Percentiles rank a stretch among this genome's conserved stretches.
These are phyloP conservation scores for Babesia bovis DNA, from an alignment of 169 alveolate species.

Conservation along the genomic window DNA sequence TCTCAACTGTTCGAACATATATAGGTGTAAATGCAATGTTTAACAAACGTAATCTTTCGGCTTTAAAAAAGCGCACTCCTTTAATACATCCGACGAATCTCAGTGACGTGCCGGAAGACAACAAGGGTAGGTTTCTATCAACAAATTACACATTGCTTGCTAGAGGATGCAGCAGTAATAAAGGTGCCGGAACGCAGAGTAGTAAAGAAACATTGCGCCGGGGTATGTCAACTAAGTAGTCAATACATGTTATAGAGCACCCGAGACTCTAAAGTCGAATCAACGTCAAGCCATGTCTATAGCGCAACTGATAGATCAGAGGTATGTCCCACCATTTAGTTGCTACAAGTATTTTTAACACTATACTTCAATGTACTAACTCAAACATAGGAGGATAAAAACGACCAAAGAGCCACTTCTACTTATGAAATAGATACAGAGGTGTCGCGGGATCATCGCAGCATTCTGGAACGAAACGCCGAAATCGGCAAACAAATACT, in stretches of 20 bases:
- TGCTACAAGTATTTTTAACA: background rate
- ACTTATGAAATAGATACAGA: conserved; percentile 81
- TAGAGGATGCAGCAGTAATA: background rate
- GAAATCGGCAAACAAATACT: conserved; percentile 79
- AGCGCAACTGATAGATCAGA: conserved; percentile 16
- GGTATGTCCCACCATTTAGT: conserved; percentile 8
- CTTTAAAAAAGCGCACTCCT: conserved; percentile 44
- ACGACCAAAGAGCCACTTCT: conserved; percentile 53
- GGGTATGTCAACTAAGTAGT: background rate
- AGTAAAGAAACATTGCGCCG: conserved; percentile 13
- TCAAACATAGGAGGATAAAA: conserved; percentile 7
- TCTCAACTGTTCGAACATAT: background rate
- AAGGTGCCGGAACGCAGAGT: conserved; percentile 20
- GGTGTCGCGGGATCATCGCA: conserved; percentile 73
- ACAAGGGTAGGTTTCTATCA: background rate
- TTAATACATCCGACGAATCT: background rate
- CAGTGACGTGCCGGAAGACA: background rate
- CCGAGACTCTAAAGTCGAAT: background rate
- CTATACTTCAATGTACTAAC: background rate
- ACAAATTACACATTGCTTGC: background rate
- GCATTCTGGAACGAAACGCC: conserved; percentile 81
- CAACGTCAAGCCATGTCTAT: background rate
- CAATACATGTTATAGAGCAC: conserved; percentile 8
- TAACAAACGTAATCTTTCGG: conserved; percentile 43
- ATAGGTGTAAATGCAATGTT: conserved; percentile 17